Evolutionary conservation across 2,329 filamentous ascomycete genomes (phyloP).

Genomic region (Trichothecium sympodiale): DNA sequence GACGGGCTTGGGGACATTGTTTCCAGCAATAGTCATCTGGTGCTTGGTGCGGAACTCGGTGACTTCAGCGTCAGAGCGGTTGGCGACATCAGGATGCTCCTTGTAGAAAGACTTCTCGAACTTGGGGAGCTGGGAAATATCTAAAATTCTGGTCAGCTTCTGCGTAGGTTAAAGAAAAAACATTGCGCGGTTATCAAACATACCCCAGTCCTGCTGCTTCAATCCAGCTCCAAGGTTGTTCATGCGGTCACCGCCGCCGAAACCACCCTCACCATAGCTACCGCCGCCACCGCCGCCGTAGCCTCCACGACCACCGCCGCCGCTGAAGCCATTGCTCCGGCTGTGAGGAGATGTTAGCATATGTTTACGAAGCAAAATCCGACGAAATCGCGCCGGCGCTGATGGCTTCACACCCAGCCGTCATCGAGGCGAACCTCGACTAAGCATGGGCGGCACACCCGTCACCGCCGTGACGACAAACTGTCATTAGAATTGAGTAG

Average conservation of each 20-base stretch:
- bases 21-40: conserved; percentile 72
- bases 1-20: conserved; percentile 80
- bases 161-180: conserved; percentile 8
- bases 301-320: conserved; percentile 17
- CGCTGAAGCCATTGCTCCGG: conserved; percentile 36
- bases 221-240: conserved; percentile 77
- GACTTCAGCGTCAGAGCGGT: conserved; percentile 67
- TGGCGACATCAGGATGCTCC: conserved; percentile 70
- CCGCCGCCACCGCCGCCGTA: conserved; percentile 28
- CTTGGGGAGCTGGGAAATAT: conserved; percentile 71
- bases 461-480: not conserved
- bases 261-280: conserved; percentile 30
- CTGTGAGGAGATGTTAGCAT: conserved; percentile 18
- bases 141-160: conserved; percentile 32
- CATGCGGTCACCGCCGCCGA: conserved; percentile 86
- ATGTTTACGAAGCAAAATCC: not conserved
- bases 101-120: conserved; percentile 99
- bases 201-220: conserved; percentile 83
- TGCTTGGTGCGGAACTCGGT: conserved; percentile 79
- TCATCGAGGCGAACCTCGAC: not conserved
- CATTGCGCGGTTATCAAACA: conserved; percentile 22
- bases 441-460: conserved; percentile 2
- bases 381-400: not conserved
- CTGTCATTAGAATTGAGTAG: conserved; percentile 5
- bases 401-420: not conserved